A percentile compares a stretch with the other conserved stretches of the same genome.
phyloP scores from a whole-genome alignment of 768 basidiomycete genomes.

The Russula brevipes region DNA sequence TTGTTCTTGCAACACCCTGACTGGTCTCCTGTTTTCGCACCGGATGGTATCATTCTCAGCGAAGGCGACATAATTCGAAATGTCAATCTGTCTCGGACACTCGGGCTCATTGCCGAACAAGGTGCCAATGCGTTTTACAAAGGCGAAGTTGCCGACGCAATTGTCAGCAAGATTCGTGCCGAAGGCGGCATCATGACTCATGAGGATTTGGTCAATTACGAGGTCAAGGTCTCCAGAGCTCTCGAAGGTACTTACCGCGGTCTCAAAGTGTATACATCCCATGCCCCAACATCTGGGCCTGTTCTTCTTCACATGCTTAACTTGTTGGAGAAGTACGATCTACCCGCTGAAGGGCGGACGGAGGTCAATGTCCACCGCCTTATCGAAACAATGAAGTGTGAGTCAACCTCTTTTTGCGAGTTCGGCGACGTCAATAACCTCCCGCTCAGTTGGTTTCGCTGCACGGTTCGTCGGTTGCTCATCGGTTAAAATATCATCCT shows the following conservation, averaged over 20 bases:
- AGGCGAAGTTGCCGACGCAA: constrained; percentile 77
- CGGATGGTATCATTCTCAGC: constrained; percentile 59
- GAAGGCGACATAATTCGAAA: constrained; percentile 73
- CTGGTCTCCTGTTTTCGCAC: constrained; percentile 83
- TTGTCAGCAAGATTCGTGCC: constrained; percentile 61
- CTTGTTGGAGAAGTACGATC: constrained; percentile 68
- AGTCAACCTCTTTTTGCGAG: constrained; percentile 28
- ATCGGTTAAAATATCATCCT: background rate
- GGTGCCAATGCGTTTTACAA: constrained; percentile 85
- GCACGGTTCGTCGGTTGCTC: constrained; percentile 41
- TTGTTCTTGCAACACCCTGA: constrained; percentile 64
- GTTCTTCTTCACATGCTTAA: constrained; percentile 93
- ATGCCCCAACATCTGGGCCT: constrained; percentile 82
- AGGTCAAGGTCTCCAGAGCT: constrained; percentile 63
- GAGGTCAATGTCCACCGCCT: constrained; percentile 69
- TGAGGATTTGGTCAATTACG: constrained; percentile 68
- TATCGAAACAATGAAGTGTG: constrained; percentile 82
- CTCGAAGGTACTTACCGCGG: constrained; percentile 73
- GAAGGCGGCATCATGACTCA: constrained; percentile 79
- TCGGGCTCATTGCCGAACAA: constrained; percentile 63
- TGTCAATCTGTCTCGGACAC: constrained; percentile 70
- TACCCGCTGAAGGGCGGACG: constrained; percentile 46
- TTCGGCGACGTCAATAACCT: background rate
- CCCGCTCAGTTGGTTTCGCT: constrained; percentile 53
- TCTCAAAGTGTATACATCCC: constrained; percentile 76